Evolutionary conservation across 2,329 filamentous ascomycete genomes (phyloP).

Genomic region (Epichloe elymi): DNA sequence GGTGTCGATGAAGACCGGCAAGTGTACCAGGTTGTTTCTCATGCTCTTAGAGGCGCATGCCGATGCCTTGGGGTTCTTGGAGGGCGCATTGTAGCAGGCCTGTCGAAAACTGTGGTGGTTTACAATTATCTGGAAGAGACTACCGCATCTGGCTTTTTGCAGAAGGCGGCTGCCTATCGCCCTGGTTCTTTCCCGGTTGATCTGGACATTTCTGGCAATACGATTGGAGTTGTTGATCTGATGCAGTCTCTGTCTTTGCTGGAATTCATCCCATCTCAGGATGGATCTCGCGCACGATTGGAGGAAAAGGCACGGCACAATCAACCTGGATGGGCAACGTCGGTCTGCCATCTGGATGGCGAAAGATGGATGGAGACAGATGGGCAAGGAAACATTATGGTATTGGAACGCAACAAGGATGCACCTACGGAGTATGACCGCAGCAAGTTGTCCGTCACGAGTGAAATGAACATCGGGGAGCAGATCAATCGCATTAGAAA

Average conservation of each 20-base stretch:
- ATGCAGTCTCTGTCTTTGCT: slow-evolving; percentile 86
- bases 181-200: slow-evolving; percentile 77
- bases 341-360: slow-evolving; percentile 57
- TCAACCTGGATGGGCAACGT: slow-evolving; percentile 70
- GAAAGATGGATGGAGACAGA: slow-evolving; percentile 75
- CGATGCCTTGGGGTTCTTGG: slow-evolving; percentile 63
- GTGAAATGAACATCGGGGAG: slow-evolving; percentile 78
- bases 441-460: slow-evolving; percentile 55
- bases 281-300: slow-evolving; percentile 48
- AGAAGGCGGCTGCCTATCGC: slow-evolving; percentile 63
- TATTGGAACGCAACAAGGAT: slow-evolving; percentile 59
- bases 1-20: slow-evolving; percentile 66
- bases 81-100: slow-evolving; percentile 67
- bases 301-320: slow-evolving; percentile 68
- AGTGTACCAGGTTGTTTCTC: slow-evolving; percentile 57
- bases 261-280: slow-evolving; percentile 48
- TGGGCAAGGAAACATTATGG: slow-evolving; percentile 73
- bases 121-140: slow-evolving; percentile 44
- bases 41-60: slow-evolving; percentile 66
- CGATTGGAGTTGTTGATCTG: slow-evolving; percentile 76
- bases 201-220: slow-evolving; percentile 57
- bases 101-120: slow-evolving; percentile 73
- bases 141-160: slow-evolving; percentile 42
- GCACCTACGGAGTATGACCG: slow-evolving; percentile 66
- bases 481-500: slow-evolving; percentile 81